These are phyloP conservation scores for Pythium chondricola DNA, from an alignment of 352 stramenopile species.

Conservation along the genomic window DNA sequence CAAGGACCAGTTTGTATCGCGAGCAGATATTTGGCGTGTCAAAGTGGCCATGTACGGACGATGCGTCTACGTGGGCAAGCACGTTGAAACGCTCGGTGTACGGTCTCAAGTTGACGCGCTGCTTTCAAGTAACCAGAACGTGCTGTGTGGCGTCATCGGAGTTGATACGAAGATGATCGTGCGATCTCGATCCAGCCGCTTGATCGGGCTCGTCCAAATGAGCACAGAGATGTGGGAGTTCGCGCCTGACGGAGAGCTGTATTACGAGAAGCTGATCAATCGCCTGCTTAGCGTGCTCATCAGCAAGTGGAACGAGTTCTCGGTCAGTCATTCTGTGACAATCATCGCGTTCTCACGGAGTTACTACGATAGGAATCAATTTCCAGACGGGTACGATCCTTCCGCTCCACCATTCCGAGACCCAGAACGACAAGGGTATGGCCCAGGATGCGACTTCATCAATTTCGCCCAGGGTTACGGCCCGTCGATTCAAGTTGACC, in stretches of 20 bases:
- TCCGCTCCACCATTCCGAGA: conserved; percentile 31
- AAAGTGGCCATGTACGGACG: conserved; percentile 75
- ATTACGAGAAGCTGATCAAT: conserved; percentile 89
- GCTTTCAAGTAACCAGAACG: conserved; percentile 50
- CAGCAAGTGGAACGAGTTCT: conserved; percentile 77
- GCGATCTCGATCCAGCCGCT: conserved; percentile 89
- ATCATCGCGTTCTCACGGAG: conserved; percentile 90
- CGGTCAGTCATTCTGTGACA: conserved; percentile 88
- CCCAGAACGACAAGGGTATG: conserved; percentile 45
- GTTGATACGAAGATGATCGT: conserved; percentile 96
- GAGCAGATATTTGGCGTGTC: conserved; percentile 87
- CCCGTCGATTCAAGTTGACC: conserved; percentile 56
- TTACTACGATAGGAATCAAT: conserved; percentile 77
- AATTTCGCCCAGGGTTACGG: conserved; percentile 31
- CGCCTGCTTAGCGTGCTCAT: conserved; percentile 69
- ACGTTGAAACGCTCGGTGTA: conserved; percentile 62
- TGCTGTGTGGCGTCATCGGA: conserved; percentile 91
- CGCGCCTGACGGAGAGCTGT: conserved; percentile 78
- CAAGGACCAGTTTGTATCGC: conserved; percentile 89
- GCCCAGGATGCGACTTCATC: conserved; percentile 19
- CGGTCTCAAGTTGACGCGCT: conserved; percentile 90
- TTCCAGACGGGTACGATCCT: conserved; percentile 51
- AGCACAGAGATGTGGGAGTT: conserved; percentile 93
- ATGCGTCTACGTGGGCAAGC: conserved; percentile 73
- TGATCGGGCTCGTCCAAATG: conserved; percentile 98